These are phyloP conservation scores for Tephrocybe sp. DNA, from an alignment of 768 basidiomycete genomes.

Conservation along the genomic window DNA sequence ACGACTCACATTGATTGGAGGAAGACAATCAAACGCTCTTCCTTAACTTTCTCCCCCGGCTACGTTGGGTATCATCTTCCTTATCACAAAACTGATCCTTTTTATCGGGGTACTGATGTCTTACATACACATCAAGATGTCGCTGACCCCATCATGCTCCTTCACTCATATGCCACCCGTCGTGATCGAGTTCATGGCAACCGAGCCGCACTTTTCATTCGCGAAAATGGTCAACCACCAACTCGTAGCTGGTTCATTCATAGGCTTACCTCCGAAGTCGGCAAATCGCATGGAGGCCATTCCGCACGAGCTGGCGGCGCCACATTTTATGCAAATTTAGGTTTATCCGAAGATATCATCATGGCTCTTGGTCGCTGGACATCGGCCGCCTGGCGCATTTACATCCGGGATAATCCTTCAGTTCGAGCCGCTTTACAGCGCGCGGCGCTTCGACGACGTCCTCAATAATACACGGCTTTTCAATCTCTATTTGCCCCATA, in stretches of 20 bases:
- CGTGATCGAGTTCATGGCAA: constrained; percentile 16
- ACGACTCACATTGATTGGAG: not conserved
- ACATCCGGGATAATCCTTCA: not conserved
- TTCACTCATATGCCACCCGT: constrained; percentile 10
- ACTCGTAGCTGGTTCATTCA: too few species aligned
- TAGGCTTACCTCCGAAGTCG: constrained; percentile 12
- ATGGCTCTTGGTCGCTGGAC: too few species aligned
- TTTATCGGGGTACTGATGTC: constrained; percentile 24
- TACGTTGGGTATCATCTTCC: constrained; percentile 20
- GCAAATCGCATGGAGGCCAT: not conserved
- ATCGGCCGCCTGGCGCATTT: not conserved
- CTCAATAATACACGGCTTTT: too few species aligned
- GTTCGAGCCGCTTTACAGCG: not conserved
- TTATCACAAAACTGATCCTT: constrained; percentile 29
- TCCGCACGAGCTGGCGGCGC: not conserved
- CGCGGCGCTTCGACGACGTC: not conserved
- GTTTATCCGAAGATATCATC: too few species aligned
- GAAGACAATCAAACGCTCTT: constrained; percentile 22
- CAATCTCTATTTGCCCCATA: too few species aligned
- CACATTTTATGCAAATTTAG: not conserved
- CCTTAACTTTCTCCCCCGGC: not conserved
- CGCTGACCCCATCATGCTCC: constrained; percentile 18
- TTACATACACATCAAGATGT: constrained; percentile 18
- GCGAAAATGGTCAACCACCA: too few species aligned
- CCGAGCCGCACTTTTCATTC: too few species aligned